A percentile compares a stretch with the other conserved stretches of the same genome.
Evolutionary conservation across 345 rosid species (phyloP).

Genomic region (Raphanus sativus): DNA sequence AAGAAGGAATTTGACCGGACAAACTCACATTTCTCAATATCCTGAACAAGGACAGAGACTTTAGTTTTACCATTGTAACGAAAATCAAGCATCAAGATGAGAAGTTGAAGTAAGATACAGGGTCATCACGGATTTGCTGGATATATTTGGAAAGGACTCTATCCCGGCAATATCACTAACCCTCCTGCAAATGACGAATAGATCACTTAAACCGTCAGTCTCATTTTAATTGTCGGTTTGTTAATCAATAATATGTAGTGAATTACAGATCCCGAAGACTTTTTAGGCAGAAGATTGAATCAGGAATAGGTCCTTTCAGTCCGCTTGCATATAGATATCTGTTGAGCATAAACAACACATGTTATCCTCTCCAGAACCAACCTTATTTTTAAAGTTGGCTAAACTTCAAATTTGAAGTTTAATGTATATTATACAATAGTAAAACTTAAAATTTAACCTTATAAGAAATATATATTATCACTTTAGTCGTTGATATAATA

Average conservation of each 20-base stretch:
- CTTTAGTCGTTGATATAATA: too few relatives aligned
- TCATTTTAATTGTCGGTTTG: not conserved
- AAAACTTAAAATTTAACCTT: too few relatives aligned
- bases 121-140: not conserved
- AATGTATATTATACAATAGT: too few relatives aligned
- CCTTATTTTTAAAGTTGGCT: too few relatives aligned
- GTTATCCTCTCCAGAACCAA: too few relatives aligned
- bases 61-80: not conserved
- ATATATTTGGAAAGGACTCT: not conserved
- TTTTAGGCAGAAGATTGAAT: not conserved
- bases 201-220: not conserved
- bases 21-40: not conserved
- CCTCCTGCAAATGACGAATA: not conserved
- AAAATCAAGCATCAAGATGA: not conserved
- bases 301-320: not conserved
- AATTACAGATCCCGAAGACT: not conserved
- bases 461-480: too few relatives aligned
- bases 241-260: not conserved
- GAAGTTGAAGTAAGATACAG: not conserved
- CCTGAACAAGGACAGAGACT: not conserved
- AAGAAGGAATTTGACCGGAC: conserved; percentile 29
- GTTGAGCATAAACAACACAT: not conserved
- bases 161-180: not conserved
- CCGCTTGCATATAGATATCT: not conserved
- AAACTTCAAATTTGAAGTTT: too few relatives aligned